A percentile compares a stretch with the other conserved stretches of the same genome.
Conservation (phyloP, 306 rosid species). For the Senna tora region DNA sequence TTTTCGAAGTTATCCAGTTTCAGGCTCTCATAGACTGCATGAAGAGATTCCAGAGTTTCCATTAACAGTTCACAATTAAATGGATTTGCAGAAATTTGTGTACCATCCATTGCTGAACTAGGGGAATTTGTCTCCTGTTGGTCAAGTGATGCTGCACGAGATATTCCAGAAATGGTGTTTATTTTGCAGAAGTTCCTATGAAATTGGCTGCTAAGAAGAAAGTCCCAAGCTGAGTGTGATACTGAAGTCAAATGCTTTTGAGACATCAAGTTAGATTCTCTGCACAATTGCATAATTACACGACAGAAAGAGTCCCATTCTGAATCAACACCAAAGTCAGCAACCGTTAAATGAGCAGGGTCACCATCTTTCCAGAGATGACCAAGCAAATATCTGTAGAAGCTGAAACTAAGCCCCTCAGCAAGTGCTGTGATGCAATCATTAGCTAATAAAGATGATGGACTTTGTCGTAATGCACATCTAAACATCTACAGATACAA, state of each 20-base stretch:
- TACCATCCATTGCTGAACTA: slow-evolving; percentile 39
- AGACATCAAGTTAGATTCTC: no score
- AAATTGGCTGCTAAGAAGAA: no score
- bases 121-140: no score
- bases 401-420: slow-evolving; percentile 73
- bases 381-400: slow-evolving; percentile 76
- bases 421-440: slow-evolving; percentile 94
- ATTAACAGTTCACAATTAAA: slow-evolving; percentile 63
- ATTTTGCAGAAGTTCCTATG: no score
- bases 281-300: no score
- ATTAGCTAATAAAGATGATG: slow-evolving; percentile 76
- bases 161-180: no score
- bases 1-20: slow-evolving; percentile 86
- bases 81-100: slow-evolving; percentile 48
- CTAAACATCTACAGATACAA: slow-evolving; percentile 71
- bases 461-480: slow-evolving; percentile 77
- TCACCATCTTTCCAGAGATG: slow-evolving; percentile 88
- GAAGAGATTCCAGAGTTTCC: slow-evolving; percentile 82
- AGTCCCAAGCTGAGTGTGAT: no score
- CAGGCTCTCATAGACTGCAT: slow-evolving; percentile 89
- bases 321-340: slow-evolving; percentile 55
- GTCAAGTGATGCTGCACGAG: no score
- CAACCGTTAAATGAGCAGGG: slow-evolving; percentile 55
- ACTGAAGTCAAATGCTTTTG: no score
- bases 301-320: no score